phyloP scores from a whole-genome alignment of 1,284 basidiomycete species.

The Puccinia novopanici region DNA sequence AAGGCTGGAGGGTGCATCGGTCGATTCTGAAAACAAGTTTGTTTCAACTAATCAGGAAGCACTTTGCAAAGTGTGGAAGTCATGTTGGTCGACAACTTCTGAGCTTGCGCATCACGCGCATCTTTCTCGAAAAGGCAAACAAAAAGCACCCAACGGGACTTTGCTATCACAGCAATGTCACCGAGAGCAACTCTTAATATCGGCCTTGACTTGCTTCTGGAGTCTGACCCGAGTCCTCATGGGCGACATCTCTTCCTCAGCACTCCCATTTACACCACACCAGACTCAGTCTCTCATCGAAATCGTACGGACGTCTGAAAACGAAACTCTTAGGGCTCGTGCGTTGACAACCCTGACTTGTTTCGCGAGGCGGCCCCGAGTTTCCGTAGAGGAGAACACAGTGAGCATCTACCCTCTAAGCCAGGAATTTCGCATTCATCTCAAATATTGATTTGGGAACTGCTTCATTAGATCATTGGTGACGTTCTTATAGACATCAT shows the following conservation, averaged over 20 bases:
- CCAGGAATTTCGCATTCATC: neutral
- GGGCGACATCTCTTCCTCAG: neutral
- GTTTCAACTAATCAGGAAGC: constrained; percentile 19
- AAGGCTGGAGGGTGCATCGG: neutral
- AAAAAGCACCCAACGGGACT: constrained; percentile 10
- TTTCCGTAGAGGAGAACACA: constrained; percentile 36
- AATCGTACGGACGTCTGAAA: constrained; percentile 1
- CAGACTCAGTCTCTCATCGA: constrained; percentile 6
- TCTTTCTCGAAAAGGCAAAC: constrained; percentile 16
- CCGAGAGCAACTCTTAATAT: constrained; percentile 28
- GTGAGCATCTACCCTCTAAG: constrained; percentile 10
- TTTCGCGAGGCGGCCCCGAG: neutral
- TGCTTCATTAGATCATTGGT: constrained; percentile 25
- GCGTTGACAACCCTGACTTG: constrained; percentile 12
- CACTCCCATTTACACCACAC: neutral
- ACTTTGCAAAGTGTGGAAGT: neutral
- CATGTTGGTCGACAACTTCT: constrained; percentile 9
- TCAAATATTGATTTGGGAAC: neutral
- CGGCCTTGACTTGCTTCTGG: constrained; percentile 24
- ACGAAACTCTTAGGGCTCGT: constrained; percentile 4
- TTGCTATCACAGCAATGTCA: neutral
- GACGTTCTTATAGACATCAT: constrained; percentile 28
- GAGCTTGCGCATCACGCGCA: constrained; percentile 21
- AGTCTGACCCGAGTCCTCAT: constrained; percentile 21
- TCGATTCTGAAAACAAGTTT: neutral